phyloP scores from a whole-genome alignment of 2,329 filamentous ascomycete species.

The Myriosclerotinia scirpicola region DNA sequence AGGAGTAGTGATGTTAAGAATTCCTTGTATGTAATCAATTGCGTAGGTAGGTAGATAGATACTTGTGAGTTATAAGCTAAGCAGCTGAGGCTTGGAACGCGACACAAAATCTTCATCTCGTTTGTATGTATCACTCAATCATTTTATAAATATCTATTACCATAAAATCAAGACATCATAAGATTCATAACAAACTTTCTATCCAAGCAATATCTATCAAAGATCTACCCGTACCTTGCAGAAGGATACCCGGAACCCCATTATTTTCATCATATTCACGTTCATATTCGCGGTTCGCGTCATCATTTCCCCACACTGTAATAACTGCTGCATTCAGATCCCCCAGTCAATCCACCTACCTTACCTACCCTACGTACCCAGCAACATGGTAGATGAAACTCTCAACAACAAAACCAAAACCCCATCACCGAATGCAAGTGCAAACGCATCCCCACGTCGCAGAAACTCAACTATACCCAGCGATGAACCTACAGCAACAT shows the following conservation, averaged over 20 bases:
- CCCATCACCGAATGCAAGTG: conserved; percentile 9
- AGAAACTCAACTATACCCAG: conserved; percentile 21
- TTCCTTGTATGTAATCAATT: no score
- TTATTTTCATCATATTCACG: neutral
- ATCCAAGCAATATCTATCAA: neutral
- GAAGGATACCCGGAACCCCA: neutral
- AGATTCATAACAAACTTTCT: no score
- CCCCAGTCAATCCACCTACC: conserved; percentile 10
- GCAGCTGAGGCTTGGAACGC: no score
- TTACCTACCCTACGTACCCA: neutral
- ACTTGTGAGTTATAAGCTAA: no score
- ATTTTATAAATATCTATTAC: neutral
- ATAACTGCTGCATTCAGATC: neutral
- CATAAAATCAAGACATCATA: neutral
- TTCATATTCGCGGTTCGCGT: neutral
- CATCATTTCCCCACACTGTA: conserved; percentile 7
- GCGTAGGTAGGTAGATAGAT: no score
- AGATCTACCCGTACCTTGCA: conserved; percentile 9
- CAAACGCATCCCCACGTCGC: conserved; percentile 23
- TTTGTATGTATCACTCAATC: neutral
- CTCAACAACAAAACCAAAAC: neutral
- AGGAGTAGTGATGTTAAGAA: no score
- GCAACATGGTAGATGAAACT: conserved; percentile 24
- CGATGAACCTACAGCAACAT: conserved; percentile 31
- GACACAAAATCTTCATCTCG: neutral